Evolutionary conservation across 1,284 basidiomycete species (phyloP).

Genomic region (Ustilago xerochloae): DNA sequence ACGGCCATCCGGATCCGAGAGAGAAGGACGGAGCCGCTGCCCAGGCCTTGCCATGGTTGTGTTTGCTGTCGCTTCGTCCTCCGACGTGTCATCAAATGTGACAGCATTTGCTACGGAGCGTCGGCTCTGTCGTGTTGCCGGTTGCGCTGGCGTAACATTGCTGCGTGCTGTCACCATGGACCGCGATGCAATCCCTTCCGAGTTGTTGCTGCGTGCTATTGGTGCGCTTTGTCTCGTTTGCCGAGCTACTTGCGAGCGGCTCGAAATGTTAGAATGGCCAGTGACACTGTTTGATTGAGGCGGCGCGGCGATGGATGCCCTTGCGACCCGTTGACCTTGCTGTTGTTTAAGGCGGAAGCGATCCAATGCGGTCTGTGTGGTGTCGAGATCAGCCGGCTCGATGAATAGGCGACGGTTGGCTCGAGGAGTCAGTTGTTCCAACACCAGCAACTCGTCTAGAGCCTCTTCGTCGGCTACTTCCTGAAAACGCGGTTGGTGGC

Average conservation of each 20-base stretch:
- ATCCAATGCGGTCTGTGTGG: slow-evolving; percentile 24
- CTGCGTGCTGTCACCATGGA: slow-evolving; percentile 24
- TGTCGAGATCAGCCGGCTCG: slow-evolving; percentile 14
- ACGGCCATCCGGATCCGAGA: slow-evolving; percentile 33
- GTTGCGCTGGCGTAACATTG: neutral
- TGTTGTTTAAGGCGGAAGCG: slow-evolving; percentile 25
- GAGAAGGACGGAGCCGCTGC: slow-evolving; percentile 42
- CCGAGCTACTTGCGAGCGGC: slow-evolving; percentile 4
- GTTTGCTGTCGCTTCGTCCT: slow-evolving; percentile 6
- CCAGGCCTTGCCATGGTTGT: slow-evolving; percentile 33
- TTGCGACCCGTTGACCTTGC: slow-evolving; percentile 2
- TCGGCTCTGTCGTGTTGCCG: slow-evolving; percentile 6
- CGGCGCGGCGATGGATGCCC: slow-evolving; percentile 29
- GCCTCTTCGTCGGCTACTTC: slow-evolving; percentile 18
- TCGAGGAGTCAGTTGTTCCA: slow-evolving; percentile 32
- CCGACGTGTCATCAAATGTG: slow-evolving; percentile 2
- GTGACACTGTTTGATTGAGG: neutral
- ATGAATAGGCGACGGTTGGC: slow-evolving; percentile 13
- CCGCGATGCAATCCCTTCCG: slow-evolving; percentile 13
- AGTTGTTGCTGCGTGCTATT: neutral
- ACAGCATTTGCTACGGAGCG: neutral
- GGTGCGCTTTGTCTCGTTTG: slow-evolving; percentile 26
- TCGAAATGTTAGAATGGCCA: neutral
- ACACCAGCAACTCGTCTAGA: slow-evolving; percentile 25
- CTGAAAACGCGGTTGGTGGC: neutral